phyloP scores from a whole-genome alignment of 1,284 basidiomycete species.

The Apiotrichum veenhuisii region DNA sequence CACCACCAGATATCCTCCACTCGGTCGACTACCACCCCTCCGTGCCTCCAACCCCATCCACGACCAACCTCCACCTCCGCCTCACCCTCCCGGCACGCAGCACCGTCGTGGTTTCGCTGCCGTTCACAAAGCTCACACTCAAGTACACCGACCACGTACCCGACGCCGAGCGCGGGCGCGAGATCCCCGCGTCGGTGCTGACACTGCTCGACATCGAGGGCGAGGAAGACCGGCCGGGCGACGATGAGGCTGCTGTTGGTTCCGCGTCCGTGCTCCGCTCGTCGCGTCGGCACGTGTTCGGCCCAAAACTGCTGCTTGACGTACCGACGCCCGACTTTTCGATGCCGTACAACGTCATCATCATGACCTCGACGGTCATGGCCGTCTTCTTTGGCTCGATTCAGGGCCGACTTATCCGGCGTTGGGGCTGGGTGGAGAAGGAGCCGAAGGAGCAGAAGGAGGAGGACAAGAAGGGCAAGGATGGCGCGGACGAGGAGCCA shows the following conservation, averaged over 20 bases:
- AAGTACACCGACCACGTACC: slow-evolving; percentile 94
- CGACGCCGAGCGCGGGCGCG: slow-evolving; percentile 91
- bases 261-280: slow-evolving; percentile 12
- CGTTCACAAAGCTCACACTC: slow-evolving; percentile 79
- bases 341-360: slow-evolving; percentile 99
- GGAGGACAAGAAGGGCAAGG: slow-evolving; percentile 11
- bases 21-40: slow-evolving; percentile 66
- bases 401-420: slow-evolving; percentile 79
- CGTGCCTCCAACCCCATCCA: slow-evolving; percentile 59
- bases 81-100: slow-evolving; percentile 67
- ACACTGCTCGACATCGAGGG: slow-evolving; percentile 32
- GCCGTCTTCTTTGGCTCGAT: slow-evolving; percentile 90
- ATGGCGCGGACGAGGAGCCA: too few species aligned
- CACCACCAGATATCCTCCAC: slow-evolving; percentile 56
- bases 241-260: background rate
- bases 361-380: slow-evolving; percentile 84
- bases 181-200: slow-evolving; percentile 77
- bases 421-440: slow-evolving; percentile 58
- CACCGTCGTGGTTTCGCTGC: slow-evolving; percentile 64
- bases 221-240: slow-evolving; percentile 13
- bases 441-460: background rate
- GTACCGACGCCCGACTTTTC: slow-evolving; percentile 95
- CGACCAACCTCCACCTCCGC: slow-evolving; percentile 68
- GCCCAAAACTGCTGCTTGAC: slow-evolving; percentile 75
- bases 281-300: slow-evolving; percentile 61